Base-by-base conservation (phyloP, 257 asterid species). In the Lycium ferocissimum region DNA sequence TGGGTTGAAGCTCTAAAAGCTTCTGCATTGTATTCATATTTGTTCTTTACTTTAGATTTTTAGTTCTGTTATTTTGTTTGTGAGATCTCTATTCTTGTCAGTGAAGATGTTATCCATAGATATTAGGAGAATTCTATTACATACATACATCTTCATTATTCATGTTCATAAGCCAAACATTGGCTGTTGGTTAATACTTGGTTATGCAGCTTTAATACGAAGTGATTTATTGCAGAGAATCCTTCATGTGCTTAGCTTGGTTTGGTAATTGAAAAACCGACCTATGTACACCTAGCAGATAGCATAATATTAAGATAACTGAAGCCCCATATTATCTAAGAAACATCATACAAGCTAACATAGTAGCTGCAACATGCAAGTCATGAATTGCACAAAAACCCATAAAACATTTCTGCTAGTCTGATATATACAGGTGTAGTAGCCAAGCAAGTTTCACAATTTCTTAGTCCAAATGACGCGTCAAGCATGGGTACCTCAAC, bases 1-100 rank as follows among this genome's bases (percentile, higher is more conserved):
- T 79, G 92, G 94, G 43, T 75, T 90, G 81, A 93, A 93, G 89
- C 95, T 92, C 85, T 94, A 92, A 89, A 49, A 6, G 22, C 56
- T 62, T 79, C 37, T 33, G 82, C 82, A 8, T 78, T 78, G 49
- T 78, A 53, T 78, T 78, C 65, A 78, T 53, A 9, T 22, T 13
- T 75, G 61, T 53, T 53, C 14, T 18, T 51, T 76, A 58, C 11
- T 62, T 15, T 26, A 4, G 43, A 26, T 15, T 22, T 80, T 10
- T 47, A 80, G 67, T 69, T 53, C 54, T 47, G 37, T 70, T 43
- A 4, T 58, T 75, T 49, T 26, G 10, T n/a, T 26, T 83, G 35
- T 33, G 61, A 72, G 67, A 13, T 53, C 47, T 83, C 51, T 73
- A 61, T 20, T 9, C 70, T 49, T 73, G 61, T 20, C 26, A 17